A percentile compares a stretch with the other conserved stretches of the same genome.
phyloP scores from a whole-genome alignment of 768 basidiomycete genomes.

The Trichaptum fuscoviolaceum region DNA sequence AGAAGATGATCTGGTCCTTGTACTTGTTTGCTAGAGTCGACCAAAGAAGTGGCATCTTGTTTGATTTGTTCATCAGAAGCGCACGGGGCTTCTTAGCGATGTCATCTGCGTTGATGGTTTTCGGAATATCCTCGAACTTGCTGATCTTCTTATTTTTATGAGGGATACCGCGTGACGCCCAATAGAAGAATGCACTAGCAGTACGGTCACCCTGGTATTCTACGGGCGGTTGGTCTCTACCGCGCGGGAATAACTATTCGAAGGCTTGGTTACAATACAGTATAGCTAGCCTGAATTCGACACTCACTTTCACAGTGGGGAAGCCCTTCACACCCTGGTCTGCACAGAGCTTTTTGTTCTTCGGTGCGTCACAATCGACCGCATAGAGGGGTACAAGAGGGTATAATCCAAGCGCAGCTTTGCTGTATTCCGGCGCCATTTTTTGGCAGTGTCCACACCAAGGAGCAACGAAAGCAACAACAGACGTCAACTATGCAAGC shows the following conservation, averaged over 20 bases:
- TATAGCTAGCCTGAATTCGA: not conserved
- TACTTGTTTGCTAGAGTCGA: conserved; percentile 73
- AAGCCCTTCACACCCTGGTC: conserved; percentile 88
- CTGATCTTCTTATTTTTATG: conserved; percentile 60
- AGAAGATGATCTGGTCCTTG: conserved; percentile 55
- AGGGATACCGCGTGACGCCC: conserved; percentile 69
- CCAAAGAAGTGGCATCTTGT: conserved; percentile 75
- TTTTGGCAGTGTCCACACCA: conserved; percentile 93
- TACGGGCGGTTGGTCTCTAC: conserved; percentile 53
- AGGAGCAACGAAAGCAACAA: conserved; percentile 92
- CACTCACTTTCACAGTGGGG: conserved; percentile 80
- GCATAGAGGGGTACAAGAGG: conserved; percentile 88
- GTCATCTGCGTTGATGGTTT: conserved; percentile 12
- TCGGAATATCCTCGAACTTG: conserved; percentile 48
- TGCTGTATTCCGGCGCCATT: conserved; percentile 80
- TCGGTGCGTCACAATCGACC: conserved; percentile 84
- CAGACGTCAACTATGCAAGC: conserved; percentile 45
- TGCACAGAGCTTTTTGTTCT: conserved; percentile 77
- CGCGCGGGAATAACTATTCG: conserved; percentile 72
- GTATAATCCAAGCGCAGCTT: conserved; percentile 70
- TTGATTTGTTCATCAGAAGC: conserved; percentile 69
- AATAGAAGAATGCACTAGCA: conserved; percentile 68
- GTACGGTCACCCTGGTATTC: conserved; percentile 71
- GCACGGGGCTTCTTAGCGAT: conserved; percentile 42
- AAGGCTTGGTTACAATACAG: not conserved